phyloP scores from a whole-genome alignment of 345 rosid genomes.

The Citrus sp. region DNA sequence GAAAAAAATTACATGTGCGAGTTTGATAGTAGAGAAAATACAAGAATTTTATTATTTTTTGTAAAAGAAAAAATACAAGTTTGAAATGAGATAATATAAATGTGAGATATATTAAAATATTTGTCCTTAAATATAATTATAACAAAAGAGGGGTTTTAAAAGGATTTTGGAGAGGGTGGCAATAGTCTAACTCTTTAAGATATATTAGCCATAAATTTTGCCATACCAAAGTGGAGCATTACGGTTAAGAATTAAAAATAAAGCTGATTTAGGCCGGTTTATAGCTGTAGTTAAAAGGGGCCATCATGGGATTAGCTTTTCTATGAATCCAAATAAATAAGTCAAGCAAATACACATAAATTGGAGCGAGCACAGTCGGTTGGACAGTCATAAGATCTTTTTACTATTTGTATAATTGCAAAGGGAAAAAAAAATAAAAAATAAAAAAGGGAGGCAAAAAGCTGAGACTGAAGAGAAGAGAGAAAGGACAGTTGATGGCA shows the following conservation, averaged over 20 bases:
- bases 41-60: too few species aligned
- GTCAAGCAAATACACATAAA: background rate
- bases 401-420: constrained; percentile 4
- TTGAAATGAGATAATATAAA: too few species aligned
- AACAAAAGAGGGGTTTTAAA: too few species aligned
- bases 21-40: too few species aligned
- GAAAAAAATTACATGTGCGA: too few species aligned
- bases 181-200: background rate
- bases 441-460: background rate
- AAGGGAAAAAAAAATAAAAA: background rate
- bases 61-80: too few species aligned
- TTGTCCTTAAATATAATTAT: too few species aligned
- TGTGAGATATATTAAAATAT: too few species aligned
- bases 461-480: background rate
- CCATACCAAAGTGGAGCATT: background rate
- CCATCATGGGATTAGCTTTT: constrained; percentile 4
- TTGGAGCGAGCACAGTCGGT: background rate
- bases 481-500: constrained; percentile 22
- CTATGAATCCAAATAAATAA: background rate
- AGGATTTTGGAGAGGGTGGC: too few species aligned
- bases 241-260: background rate
- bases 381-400: background rate
- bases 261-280: background rate
- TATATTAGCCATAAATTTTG: background rate
- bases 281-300: constrained; percentile 7